Evolutionary conservation across 164 flowering plant genomes (phyloP).

Genomic region (Berberis thunbergii): DNA sequence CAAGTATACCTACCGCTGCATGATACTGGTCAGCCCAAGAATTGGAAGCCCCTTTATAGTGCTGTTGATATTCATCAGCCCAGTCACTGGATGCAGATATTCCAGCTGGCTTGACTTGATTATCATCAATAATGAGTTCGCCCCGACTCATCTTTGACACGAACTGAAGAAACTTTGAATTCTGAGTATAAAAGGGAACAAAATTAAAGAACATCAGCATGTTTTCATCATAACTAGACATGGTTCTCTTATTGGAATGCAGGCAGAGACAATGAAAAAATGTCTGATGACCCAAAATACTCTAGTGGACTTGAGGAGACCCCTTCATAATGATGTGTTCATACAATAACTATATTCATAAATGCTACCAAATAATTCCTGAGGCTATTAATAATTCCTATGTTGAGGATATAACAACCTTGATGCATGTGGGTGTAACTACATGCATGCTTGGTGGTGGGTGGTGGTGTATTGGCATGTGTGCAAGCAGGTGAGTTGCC

Average conservation of each 20-base stretch:
- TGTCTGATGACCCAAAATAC: background rate
- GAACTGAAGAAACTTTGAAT: slow-evolving; percentile 93
- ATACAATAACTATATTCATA: background rate
- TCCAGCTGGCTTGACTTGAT: slow-evolving; percentile 65
- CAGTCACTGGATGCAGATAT: slow-evolving; percentile 50
- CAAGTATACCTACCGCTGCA: slow-evolving; percentile 23
- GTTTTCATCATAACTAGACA: no score
- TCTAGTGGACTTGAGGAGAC: background rate
- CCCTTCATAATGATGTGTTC: background rate
- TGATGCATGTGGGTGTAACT: no score
- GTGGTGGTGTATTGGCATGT: background rate
- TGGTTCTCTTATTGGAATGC: background rate
- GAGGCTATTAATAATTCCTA: no score
- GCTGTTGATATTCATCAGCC: slow-evolving; percentile 81
- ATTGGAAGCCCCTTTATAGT: slow-evolving; percentile 34
- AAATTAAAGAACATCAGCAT: background rate
- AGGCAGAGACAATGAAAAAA: background rate
- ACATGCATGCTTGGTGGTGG: no score
- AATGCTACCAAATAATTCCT: no score
- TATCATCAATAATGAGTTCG: slow-evolving; percentile 86
- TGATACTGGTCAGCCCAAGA: slow-evolving; percentile 78
- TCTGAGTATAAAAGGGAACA: slow-evolving; percentile 32
- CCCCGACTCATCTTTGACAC: slow-evolving; percentile 99
- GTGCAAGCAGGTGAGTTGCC: background rate
- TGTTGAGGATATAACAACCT: no score